Percentiles rank a stretch among this genome's conserved stretches.
These are phyloP conservation scores for Balakata baccata DNA, from an alignment of 345 rosid genomes.

Conservation along the genomic window DNA sequence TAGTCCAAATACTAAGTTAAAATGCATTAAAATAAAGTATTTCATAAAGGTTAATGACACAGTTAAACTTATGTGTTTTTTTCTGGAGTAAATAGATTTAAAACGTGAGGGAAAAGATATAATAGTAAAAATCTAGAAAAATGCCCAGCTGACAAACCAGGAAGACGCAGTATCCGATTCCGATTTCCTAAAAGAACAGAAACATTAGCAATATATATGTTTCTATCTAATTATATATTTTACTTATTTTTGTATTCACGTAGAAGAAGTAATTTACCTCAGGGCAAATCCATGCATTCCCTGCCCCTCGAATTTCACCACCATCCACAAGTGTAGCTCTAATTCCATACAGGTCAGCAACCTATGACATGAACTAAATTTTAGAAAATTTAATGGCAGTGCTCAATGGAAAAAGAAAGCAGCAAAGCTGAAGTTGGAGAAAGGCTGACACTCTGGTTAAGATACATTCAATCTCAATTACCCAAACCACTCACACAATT, in stretches of 20 bases:
- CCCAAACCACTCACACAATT: constrained; percentile 68
- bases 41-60: background rate
- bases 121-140: background rate
- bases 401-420: background rate
- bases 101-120: background rate
- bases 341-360: constrained; percentile 94
- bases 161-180: background rate
- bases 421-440: background rate
- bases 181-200: background rate
- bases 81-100: background rate
- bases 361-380: constrained; percentile 40
- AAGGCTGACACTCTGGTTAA: constrained; percentile 2
- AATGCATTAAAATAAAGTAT: background rate
- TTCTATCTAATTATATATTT: background rate
- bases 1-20: background rate
- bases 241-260: background rate
- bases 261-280: constrained; percentile 51
- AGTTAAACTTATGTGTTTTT: background rate
- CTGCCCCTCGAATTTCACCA: constrained; percentile 98
- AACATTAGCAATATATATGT: background rate
- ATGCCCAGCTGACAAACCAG: background rate
- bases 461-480: background rate
- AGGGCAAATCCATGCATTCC: constrained; percentile 98
- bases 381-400: background rate
- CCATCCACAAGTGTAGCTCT: constrained; percentile 99